Evolutionary conservation across 1,139 yeast species (phyloP), one percentile per base, ranked within the genome.

Genomic region (Spathaspora sp.): DNA sequence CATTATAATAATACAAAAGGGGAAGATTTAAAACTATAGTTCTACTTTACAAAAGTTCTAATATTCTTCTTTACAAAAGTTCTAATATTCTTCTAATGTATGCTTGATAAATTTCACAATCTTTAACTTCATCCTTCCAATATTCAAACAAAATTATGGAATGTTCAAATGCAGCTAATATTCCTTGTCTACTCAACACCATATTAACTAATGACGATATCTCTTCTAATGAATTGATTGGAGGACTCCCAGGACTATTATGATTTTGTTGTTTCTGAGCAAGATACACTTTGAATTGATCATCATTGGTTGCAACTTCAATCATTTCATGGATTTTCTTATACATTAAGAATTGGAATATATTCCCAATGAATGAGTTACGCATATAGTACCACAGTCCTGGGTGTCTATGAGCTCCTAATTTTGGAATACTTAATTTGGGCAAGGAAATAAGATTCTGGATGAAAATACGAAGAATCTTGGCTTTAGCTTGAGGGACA

Each of bases 351-450:
- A 64, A 69, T 64, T 70, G 64, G 61, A 70, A 48, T 51, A 68
- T 55, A 57, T 74, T 64, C 7, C 75, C 70, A 49, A 71, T 56
- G 56, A 77, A 68, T 61, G 58, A 60, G 67, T 69, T 71, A 42
- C 78, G 56, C 45, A 72, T 50, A 49, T 67, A 70, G 51, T 63
- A 72, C 76, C 76, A 72, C 56, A 65, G 67, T 0, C 78, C 76
- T 1, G 75, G 72, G 52, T 71, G 78, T 50, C 78, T 62, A 52
- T 70, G 73, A 15, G 64, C 67, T 3, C 68, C 68, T 34, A 72
- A 51, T 43, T 67, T 68, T 1, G 76, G 76, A 33, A 72, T 64
- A 46, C 62, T 61, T 37, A 70, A 52, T 49, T 71, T 70, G 4
- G 76, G 70, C 33, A 62, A 47, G 4, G 70, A 49, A 15, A 65